phyloP scores from a whole-genome alignment of 2,329 filamentous ascomycete genomes.

The Mycocentrospora acerina region DNA sequence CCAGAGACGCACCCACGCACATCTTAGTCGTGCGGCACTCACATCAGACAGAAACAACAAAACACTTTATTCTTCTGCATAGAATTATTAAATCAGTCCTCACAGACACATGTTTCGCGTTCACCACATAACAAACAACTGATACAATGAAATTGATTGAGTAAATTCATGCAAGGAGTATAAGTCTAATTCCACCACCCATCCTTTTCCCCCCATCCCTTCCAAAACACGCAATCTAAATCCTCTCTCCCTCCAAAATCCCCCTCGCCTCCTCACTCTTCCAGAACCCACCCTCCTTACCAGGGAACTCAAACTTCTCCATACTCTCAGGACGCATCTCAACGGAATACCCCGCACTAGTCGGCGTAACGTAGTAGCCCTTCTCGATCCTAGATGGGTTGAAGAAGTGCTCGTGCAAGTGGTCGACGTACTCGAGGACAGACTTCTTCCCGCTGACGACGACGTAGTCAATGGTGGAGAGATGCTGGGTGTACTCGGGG shows the following conservation, averaged over 20 bases:
- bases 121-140: no score
- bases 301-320: slow-evolving; percentile 76
- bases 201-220: no score
- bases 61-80: no score
- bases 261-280: slow-evolving; percentile 73
- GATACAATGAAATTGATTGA: no score
- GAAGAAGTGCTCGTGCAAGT: slow-evolving; percentile 90
- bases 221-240: slow-evolving; percentile 33
- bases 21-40: no score
- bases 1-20: no score
- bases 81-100: no score
- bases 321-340: slow-evolving; percentile 92
- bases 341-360: slow-evolving; percentile 81
- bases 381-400: slow-evolving; percentile 78
- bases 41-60: no score
- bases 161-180: no score
- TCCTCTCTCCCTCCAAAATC: slow-evolving; percentile 64
- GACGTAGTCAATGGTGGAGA: slow-evolving; percentile 91
- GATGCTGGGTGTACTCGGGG: slow-evolving; percentile 90
- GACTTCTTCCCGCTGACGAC: slow-evolving; percentile 78
- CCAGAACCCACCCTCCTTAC: slow-evolving; percentile 83
- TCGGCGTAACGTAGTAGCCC: slow-evolving; percentile 85
- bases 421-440: slow-evolving; percentile 88
- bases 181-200: no score
- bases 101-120: no score